Conservation (phyloP, 768 basidiomycete species). For the Hygrophorus pudorinus region DNA sequence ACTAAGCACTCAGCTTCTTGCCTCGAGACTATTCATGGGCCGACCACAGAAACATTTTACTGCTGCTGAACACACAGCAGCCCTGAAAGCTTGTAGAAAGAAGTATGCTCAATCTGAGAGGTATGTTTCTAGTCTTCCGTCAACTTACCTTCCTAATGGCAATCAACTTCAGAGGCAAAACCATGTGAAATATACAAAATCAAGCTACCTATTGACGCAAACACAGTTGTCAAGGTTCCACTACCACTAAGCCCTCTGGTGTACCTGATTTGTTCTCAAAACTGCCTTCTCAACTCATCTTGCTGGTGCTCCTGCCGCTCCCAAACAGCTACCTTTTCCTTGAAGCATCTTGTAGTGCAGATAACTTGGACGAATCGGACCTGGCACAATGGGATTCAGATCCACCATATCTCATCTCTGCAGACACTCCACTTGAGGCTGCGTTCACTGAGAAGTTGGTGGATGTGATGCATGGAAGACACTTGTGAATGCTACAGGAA, state of each 20-base stretch:
- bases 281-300: background rate
- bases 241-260: background rate
- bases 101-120: background rate
- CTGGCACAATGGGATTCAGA: background rate
- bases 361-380: constrained; percentile 3
- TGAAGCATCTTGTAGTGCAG: constrained; percentile 2
- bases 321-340: constrained; percentile 1
- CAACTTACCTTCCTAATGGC: background rate
- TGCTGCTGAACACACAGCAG: background rate
- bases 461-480: constrained; percentile 6
- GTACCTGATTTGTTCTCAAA: background rate
- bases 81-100: background rate
- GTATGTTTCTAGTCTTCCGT: background rate
- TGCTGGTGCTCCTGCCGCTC: background rate
- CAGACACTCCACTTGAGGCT: background rate
- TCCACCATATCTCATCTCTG: background rate
- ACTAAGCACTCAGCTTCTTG: no score
- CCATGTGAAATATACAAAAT: background rate
- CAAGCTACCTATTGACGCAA: background rate
- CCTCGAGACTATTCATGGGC: background rate
- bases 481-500: background rate
- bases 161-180: background rate
- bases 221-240: background rate
- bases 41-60: background rate
- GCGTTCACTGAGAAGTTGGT: background rate